Conservation (phyloP, 257 asterid species). For the Capsicum baccatum region DNA sequence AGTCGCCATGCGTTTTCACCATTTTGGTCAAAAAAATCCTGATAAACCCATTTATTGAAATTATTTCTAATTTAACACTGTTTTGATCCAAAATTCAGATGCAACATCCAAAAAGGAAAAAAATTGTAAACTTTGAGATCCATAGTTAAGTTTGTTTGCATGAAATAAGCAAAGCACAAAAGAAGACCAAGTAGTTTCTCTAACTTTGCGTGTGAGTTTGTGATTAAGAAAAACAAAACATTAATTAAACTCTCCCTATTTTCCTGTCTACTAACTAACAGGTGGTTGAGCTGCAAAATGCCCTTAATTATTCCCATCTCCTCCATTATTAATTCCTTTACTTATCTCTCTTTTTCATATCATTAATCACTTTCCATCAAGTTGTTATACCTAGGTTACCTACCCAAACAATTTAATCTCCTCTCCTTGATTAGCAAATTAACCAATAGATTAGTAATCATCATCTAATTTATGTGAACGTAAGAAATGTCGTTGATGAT, state of each 20-base stretch:
- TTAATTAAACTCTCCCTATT: not conserved
- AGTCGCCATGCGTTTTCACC: no score
- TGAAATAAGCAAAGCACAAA: constrained; percentile 13
- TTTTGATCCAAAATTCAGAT: no score
- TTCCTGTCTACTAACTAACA: constrained; percentile 36
- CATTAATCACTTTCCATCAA: not conserved
- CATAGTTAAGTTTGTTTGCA: not conserved
- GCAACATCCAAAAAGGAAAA: no score
- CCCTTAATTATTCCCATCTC: constrained; percentile 10
- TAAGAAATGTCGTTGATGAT: constrained; percentile 26
- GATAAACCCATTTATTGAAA: no score
- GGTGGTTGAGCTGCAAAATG: constrained; percentile 44
- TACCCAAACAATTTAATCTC: constrained; percentile 1
- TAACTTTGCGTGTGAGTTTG: constrained; percentile 34
- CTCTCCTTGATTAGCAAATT: not conserved
- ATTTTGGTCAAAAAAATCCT: no score
- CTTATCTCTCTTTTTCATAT: not conserved
- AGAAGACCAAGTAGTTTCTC: constrained; percentile 22
- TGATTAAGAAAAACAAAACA: not conserved
- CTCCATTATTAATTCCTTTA: constrained; percentile 6
- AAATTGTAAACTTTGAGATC: not conserved
- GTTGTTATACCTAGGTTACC: constrained; percentile 31
- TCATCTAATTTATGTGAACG: not conserved
- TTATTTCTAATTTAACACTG: no score
- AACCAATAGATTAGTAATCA: not conserved